These are phyloP conservation scores for Saccharomycopsis schoenii DNA, from an alignment of 805 yeast genomes.

Conservation along the genomic window DNA sequence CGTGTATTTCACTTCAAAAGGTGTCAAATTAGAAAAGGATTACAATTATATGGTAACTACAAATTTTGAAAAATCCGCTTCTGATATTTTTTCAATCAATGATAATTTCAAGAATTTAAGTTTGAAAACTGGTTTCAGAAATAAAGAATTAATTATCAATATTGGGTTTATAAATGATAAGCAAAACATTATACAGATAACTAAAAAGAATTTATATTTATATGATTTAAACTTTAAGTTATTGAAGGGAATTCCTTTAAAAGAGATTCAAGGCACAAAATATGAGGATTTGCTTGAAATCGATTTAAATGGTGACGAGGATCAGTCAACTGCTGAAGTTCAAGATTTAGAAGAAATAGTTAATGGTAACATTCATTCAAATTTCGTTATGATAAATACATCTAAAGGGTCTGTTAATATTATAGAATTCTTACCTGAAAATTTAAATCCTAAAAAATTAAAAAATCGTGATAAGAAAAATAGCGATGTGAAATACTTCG, in stretches of 20 bases:
- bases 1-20: conserved; percentile 18
- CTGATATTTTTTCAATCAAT: conserved; percentile 54
- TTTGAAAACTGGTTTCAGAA: conserved; percentile 12
- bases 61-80: conserved; percentile 49
- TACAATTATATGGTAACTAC: conserved; percentile 63
- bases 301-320: conserved; percentile 16
- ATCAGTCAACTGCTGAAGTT: conserved; percentile 10
- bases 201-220: conserved; percentile 52
- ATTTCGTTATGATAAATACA: conserved; percentile 14
- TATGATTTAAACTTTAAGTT: conserved; percentile 51
- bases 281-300: conserved; percentile 7
- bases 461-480: conserved; percentile 7
- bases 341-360: conserved; percentile 13
- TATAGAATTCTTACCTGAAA: conserved; percentile 10
- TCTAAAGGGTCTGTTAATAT: conserved; percentile 12
- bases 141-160: conserved; percentile 9
- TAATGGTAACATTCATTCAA: conserved; percentile 7
- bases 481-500: conserved; percentile 15
- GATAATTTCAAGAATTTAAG: conserved; percentile 20
- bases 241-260: conserved; percentile 9
- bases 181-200: conserved; percentile 61
- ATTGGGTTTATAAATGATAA: conserved; percentile 44
- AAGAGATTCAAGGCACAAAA: conserved; percentile 13
- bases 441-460: conserved; percentile 9
- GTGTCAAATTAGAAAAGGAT: conserved; percentile 27